These are phyloP conservation scores for Drosera spatulata DNA, from an alignment of 179 eudicot genomes.

Conservation along the genomic window DNA sequence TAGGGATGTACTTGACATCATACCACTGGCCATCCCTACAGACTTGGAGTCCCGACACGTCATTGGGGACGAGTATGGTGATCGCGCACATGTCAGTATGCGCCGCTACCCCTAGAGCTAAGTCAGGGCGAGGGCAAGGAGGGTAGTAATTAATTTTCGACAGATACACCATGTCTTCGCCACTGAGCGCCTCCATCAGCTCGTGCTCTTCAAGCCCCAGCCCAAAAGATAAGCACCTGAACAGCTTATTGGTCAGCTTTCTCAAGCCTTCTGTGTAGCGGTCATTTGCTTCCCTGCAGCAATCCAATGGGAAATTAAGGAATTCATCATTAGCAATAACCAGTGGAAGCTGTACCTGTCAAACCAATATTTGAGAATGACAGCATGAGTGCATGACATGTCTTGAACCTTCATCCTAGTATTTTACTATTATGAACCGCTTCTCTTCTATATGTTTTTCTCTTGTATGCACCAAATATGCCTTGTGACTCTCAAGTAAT, in stretches of 20 bases:
- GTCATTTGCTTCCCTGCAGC: slow-evolving; percentile 38
- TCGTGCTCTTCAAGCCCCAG: slow-evolving; percentile 44
- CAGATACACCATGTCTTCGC: slow-evolving; percentile 39
- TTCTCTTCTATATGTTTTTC: background rate
- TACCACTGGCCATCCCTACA: slow-evolving; percentile 5
- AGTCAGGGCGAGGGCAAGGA: slow-evolving; percentile 58
- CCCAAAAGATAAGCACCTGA: slow-evolving; percentile 14
- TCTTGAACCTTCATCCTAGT: too few relatives aligned
- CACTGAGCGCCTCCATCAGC: slow-evolving; percentile 32
- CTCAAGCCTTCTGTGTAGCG: slow-evolving; percentile 24
- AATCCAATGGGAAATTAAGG: background rate
- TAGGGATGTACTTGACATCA: slow-evolving; percentile 2
- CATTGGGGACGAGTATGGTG: slow-evolving; percentile 48
- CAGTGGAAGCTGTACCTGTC: too few relatives aligned
- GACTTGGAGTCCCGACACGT: slow-evolving; percentile 63
- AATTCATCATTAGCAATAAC: background rate
- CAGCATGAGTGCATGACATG: too few relatives aligned
- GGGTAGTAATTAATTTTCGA: slow-evolving; percentile 81
- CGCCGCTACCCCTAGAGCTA: slow-evolving; percentile 48
- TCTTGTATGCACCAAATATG: background rate
- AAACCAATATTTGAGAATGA: too few relatives aligned
- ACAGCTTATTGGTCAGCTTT: slow-evolving; percentile 22
- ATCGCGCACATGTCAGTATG: slow-evolving; percentile 17
- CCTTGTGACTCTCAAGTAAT: background rate
- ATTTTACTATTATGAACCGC: too few relatives aligned